Evolutionary conservation across 148 eudicot genomes (phyloP), one percentile per base, ranked within the genome.

Genomic region (Rhododendron ovatum): DNA sequence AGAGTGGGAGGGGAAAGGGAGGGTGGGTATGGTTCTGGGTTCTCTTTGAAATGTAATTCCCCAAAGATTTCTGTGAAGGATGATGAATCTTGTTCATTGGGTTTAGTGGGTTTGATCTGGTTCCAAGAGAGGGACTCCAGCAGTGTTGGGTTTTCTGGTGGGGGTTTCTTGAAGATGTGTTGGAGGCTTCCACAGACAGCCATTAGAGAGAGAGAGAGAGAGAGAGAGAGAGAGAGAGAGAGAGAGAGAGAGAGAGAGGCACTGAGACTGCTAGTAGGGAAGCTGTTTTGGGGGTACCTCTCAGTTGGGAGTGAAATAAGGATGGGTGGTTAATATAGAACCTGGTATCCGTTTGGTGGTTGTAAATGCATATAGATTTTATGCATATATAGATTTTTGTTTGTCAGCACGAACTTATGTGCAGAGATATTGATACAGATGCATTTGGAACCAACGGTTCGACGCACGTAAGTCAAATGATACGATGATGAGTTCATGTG

Each of bases 121-220:
- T 90, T 91, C 92, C 91, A 91, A 2, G 94, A 88, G 2, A 93
- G 86, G 26, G 96, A 92, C 9, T 90, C 92, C 0, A 92, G 90
- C 69, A 89, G 91, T 50, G 86, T 88, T 77, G 90, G 86, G 35
- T 89, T 91, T 83, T 92, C 93, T n/a, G 87, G 92, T 67, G 93
- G 89, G 53, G 94, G 91, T 83, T 79, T 92, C 48, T 94, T 93
- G 77, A 91, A 92, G 81, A 95, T 94, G 86, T 93, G 96, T 74
- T 95, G 90, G 26, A 94, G 88, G 90, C 97, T 91, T 67, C 92
- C 91, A 45, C 93, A 92, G 85, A 95, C 88, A 81, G 98, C 94
- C 98, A 95, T 95, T 15, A 14, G 39, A 10, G 2, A 57, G 75
- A 84, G 63, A 75, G 35, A 78, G 78, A 83, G 88, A 86, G 90